Evolutionary conservation across 371 early-diverging fungal species (phyloP), one percentile per base, ranked within the genome.

Genomic region (Dichotomocladium elegans): DNA sequence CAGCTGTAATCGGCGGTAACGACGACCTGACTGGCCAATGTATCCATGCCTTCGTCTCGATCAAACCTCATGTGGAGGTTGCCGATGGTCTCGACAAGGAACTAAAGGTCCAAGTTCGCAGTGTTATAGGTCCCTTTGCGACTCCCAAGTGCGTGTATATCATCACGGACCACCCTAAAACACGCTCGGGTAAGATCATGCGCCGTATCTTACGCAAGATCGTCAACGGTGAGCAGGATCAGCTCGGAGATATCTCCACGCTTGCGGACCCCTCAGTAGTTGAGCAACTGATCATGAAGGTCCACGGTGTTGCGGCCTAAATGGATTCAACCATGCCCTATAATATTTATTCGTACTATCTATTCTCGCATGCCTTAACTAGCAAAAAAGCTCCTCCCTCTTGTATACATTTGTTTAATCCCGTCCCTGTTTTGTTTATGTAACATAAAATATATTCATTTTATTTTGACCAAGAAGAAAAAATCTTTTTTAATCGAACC

Each of bases 131-230:
- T 1, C 92, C 97, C 17, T 93, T 99, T 60, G 95, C 96, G 14
- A 81, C 90, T 10, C 96, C 98, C 17, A 94, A 93, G 70, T 72
- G 78, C 30, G 79, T 99, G 33, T 76, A 93, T 56, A 57, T 97
- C 48, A 85, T 89, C 15, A 80, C 75, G 21, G 98, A 94, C 53
- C 77, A 98, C 54, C 99, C 99, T 57, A 98, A 99, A 78, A 99
- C 99, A 11, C 84, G 98, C 7, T 91, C 90, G 14, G 99, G 99
- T 47, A 99, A 99, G 79, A 92, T 99, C 60, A 91, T 96, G 85
- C 82, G 95, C 22, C 84, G 99, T 47, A 86, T 99, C 41, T 70
- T 99, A 66, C 76, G 98, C 59, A 96, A 94, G 82, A 83, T 96
- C 56, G 90, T 95, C 17, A 85, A 81, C 14, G 85, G 87, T 52